A percentile compares a stretch with the other conserved stretches of the same genome.
Evolutionary conservation across 768 basidiomycete species (phyloP).

Genomic region (Termitomyces sp.): DNA sequence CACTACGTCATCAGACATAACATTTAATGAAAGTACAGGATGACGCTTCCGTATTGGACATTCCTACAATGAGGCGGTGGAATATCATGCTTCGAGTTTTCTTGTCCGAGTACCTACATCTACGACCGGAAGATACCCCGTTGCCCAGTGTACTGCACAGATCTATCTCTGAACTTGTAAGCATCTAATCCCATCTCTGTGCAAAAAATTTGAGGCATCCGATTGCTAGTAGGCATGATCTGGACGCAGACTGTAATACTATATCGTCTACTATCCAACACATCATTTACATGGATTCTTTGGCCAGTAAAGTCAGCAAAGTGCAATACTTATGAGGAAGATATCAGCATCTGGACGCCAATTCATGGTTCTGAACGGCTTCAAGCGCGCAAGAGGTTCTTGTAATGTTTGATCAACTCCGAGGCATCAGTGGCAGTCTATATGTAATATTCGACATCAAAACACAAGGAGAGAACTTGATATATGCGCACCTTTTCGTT

Average conservation of each 20-base stretch:
- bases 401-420: constrained; percentile 30
- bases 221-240: constrained; percentile 18
- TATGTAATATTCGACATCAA: constrained; percentile 8
- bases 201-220: not conserved
- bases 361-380: not conserved
- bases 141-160: constrained; percentile 26
- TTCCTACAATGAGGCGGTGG: constrained; percentile 87
- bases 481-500: constrained; percentile 30
- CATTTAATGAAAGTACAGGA: constrained; percentile 52
- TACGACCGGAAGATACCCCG: constrained; percentile 46
- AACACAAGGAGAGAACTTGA: not conserved
- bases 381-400: constrained; percentile 24
- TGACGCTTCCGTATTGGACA: constrained; percentile 80
- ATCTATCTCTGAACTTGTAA: constrained; percentile 46
- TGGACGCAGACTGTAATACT: not conserved
- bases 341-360: not conserved
- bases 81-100: constrained; percentile 85
- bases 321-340: not conserved
- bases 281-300: not conserved
- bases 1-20: constrained; percentile 4
- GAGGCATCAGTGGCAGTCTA: constrained; percentile 33
- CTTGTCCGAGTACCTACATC: constrained; percentile 82
- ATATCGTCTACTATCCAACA: constrained; percentile 7
- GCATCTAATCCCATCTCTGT: constrained; percentile 14
- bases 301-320: not conserved